These are phyloP conservation scores for Myxozyma sirexii DNA, from an alignment of 805 yeast genomes.

Conservation along the genomic window DNA sequence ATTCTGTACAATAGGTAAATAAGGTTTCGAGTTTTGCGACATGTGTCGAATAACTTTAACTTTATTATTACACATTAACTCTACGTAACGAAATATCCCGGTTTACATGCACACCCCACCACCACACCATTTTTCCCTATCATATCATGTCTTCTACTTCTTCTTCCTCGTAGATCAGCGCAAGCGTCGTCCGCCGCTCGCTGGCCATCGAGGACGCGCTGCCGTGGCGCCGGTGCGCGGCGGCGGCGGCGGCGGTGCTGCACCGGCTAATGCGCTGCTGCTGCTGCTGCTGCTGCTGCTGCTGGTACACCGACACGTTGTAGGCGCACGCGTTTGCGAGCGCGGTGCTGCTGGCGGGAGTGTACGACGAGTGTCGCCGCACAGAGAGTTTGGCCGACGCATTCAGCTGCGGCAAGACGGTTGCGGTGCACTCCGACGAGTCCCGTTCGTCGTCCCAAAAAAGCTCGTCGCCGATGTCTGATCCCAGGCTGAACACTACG, in stretches of 20 bases:
- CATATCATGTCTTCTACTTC: constrained; percentile 17
- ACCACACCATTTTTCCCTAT: too few relatives aligned
- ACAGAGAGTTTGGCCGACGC: neutral
- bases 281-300: constrained; percentile 10
- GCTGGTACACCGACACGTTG: neutral
- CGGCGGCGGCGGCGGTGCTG: neutral
- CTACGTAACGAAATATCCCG: too few relatives aligned
- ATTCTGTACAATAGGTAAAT: too few relatives aligned
- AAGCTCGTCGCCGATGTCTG: constrained; percentile 1
- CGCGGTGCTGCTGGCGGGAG: neutral
- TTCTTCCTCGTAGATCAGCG: constrained; percentile 23
- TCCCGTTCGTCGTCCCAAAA: constrained; percentile 18
- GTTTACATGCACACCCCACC: too few relatives aligned
- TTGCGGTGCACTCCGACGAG: neutral
- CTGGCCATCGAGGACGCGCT: constrained; percentile 15
- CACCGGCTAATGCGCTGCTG: constrained; percentile 8
- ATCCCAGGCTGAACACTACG: constrained; percentile 1
- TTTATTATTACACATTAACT: neutral
- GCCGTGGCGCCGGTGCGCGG: constrained; percentile 15
- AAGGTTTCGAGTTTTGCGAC: too few relatives aligned
- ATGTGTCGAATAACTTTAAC: neutral
- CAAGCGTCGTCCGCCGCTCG: constrained; percentile 12
- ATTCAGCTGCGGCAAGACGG: neutral
- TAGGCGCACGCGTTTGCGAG: neutral
- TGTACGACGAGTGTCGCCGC: neutral